These are phyloP conservation scores for Gracilaria vermiculophylla DNA, from an alignment of 23 red algal genomes.

Conservation along the genomic window DNA sequence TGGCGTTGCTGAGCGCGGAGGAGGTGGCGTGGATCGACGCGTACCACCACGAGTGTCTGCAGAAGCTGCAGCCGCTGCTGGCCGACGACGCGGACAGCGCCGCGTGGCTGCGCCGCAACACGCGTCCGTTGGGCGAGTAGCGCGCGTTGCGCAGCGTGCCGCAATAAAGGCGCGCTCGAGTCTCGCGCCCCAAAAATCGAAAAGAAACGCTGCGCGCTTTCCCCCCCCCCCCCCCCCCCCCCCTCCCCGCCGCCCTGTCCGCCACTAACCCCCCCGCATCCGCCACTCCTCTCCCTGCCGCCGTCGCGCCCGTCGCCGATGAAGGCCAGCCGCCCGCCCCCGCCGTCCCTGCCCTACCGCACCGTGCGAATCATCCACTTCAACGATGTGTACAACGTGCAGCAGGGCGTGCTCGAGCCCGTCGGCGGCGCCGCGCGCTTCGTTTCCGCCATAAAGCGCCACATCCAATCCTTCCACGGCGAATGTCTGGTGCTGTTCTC, in stretches of 20 bases:
- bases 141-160: too few species aligned
- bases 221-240: too few species aligned
- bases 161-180: too few species aligned
- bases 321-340: not conserved
- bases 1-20: slow-evolving; percentile 55
- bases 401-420: slow-evolving; percentile 15
- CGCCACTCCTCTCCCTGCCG: too few species aligned
- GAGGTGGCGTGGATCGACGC: slow-evolving; percentile 82
- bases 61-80: slow-evolving; percentile 68
- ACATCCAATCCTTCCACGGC: not conserved
- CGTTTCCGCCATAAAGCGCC: slow-evolving; percentile 3
- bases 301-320: too few species aligned
- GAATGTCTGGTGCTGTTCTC: slow-evolving; percentile 36
- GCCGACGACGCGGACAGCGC: slow-evolving; percentile 28
- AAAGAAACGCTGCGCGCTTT: too few species aligned
- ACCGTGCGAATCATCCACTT: slow-evolving; percentile 13
- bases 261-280: not conserved
- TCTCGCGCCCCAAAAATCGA: too few species aligned
- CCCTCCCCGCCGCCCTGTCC: not conserved
- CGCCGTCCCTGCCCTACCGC: not conserved
- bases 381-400: slow-evolving; percentile 77
- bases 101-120: slow-evolving; percentile 33
- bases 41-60: slow-evolving; percentile 71
- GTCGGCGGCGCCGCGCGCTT: slow-evolving; percentile 78
- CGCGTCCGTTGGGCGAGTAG: not conserved